These are phyloP conservation scores for Bryoerythrophyllum caledonicum DNA, from an alignment of 225 moss, liverwort and hornwort genomes.

Conservation along the genomic window DNA sequence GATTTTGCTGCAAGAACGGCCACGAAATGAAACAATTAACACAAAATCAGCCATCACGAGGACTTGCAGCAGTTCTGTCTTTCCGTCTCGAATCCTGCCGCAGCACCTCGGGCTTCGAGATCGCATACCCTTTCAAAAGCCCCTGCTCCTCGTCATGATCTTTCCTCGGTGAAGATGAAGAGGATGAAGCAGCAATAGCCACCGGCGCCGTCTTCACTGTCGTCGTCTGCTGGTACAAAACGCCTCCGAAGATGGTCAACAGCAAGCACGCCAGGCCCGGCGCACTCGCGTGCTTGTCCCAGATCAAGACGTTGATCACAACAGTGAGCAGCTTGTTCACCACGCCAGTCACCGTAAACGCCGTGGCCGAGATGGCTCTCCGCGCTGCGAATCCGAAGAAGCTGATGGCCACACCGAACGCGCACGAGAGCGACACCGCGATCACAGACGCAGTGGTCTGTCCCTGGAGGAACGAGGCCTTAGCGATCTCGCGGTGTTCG, in stretches of 20 bases:
- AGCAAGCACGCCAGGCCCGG: conserved; percentile 50
- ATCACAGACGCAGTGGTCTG: not conserved
- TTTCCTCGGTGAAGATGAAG: conserved; percentile 20
- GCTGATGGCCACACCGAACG: conserved; percentile 61
- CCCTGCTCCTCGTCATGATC: conserved; percentile 57
- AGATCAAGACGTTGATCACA: conserved; percentile 68
- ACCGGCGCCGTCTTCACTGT: not conserved
- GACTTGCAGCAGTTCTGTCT: conserved; percentile 23
- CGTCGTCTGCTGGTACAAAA: conserved; percentile 62
- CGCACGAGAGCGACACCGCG: conserved; percentile 46
- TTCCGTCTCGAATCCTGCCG: conserved; percentile 45
- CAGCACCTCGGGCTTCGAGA: conserved; percentile 8
- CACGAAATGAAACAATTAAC: not conserved
- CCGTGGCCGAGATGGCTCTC: conserved; percentile 63
- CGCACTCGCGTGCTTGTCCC: conserved; percentile 64
- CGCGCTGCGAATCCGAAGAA: conserved; percentile 69
- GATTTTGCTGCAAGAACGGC: not conserved
- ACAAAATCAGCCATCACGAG: not conserved
- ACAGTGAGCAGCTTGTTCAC: conserved; percentile 72
- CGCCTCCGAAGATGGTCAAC: conserved; percentile 58
- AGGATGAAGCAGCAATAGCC: not conserved
- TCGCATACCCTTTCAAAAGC: conserved; percentile 26
- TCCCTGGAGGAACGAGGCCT: conserved; percentile 15
- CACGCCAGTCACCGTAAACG: conserved; percentile 64
- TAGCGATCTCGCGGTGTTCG: conserved; percentile 42